Percentiles rank a stretch among this genome's conserved stretches.
These are phyloP conservation scores for Citrullus colocynthis DNA, from an alignment of 306 rosid species.

Conservation along the genomic window DNA sequence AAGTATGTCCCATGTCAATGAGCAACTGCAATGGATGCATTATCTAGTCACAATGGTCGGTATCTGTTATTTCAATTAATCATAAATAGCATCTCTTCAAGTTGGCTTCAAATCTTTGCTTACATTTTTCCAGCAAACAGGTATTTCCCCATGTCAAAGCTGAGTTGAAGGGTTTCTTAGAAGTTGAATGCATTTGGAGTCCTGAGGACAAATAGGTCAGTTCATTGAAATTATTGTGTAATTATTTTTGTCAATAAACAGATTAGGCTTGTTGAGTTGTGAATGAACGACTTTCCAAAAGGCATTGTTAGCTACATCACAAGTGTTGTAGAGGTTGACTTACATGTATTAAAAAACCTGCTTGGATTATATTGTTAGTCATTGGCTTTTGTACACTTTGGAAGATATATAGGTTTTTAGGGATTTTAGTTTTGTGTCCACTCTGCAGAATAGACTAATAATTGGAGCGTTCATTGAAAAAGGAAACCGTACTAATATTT, in stretches of 20 bases:
- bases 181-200: background rate
- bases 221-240: background rate
- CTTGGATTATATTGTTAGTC: background rate
- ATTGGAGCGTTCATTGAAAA: background rate
- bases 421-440: background rate
- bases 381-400: background rate
- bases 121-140: background rate
- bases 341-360: background rate
- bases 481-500: background rate
- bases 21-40: background rate
- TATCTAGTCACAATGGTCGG: constrained; percentile 2
- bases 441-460: background rate
- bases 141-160: background rate
- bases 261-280: background rate
- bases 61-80: background rate
- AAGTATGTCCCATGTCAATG: constrained; percentile 6
- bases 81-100: background rate
- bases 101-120: background rate
- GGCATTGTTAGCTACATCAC: background rate
- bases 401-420: background rate
- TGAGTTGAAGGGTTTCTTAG: background rate
- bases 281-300: background rate
- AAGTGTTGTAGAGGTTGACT: constrained; percentile 1
- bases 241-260: constrained; percentile 3
- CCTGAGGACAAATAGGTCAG: background rate